Evolutionary conservation across 768 basidiomycete species (phyloP), one percentile per base, ranked within the genome.

Genomic region (Auricularia heimuer): DNA sequence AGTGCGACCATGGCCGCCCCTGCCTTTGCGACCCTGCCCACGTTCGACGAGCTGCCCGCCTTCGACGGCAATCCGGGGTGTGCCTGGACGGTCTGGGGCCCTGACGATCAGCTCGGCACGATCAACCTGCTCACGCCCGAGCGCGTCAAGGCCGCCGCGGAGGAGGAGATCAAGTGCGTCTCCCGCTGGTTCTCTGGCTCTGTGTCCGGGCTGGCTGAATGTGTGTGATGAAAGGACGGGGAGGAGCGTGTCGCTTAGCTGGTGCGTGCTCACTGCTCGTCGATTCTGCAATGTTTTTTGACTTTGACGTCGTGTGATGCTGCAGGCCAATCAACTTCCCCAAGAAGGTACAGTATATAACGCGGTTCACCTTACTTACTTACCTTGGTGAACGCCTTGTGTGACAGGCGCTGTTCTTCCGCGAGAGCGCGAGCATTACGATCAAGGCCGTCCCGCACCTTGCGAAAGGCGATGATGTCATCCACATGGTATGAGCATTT

Each of bases 81-180:
- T 37, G 67, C 67, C 37, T 68, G 67, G 67, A 35, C 60, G 14
- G 65, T 66, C 21, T 68, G 67, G 67, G 67, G 67, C 45, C 47
- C 63, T 36, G 62, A 65, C 24, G 67, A 68, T 39, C 56, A 68
- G 51, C 65, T 68, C 36, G 67, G 67, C 16, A 65, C 67, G 21
- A 63, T 68, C 56, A 68, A 68, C 58, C 63, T 68, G 65, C 63
- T 68, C 62, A 68, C 67, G n/a, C 62, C 65, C 24, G 62, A 63
- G 21, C 51, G 63, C 24, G 67, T 68, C 39, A 39, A 44, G 24
- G 42, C 58, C 29, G 65, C 62, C 29, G 42, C 63, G 21, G 63
- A 29, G 16, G 65, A 66, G 54, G 67, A 66, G 45, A 65, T 65
- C 18, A 63, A 61, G 61, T 61, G 37, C 24, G 63, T 14, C 8